phyloP scores from a whole-genome alignment of 495 filamentous ascomycete genomes.

The Cryomyces antarcticus region DNA sequence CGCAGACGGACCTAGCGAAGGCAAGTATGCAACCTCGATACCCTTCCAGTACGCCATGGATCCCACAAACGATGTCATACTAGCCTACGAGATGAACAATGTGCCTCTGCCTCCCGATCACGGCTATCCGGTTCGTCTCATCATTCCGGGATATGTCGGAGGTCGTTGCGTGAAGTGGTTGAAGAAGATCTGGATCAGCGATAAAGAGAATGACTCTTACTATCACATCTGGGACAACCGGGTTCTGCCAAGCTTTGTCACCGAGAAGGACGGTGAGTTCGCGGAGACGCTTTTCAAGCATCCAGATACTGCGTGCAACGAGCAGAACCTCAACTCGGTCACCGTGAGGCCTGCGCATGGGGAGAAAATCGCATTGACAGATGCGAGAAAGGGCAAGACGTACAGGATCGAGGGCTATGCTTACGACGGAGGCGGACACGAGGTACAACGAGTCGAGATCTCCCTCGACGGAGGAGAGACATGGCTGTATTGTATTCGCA shows the following conservation, averaged over 20 bases:
- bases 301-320: conserved; percentile 10
- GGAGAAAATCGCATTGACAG: conserved; percentile 10
- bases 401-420: conserved; percentile 32
- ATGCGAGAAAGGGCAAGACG: conserved; percentile 7
- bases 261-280: conserved; percentile 14
- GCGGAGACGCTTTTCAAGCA: conserved; percentile 10
- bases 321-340: conserved; percentile 9
- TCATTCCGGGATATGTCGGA: conserved; percentile 10
- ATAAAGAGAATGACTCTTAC: conserved; percentile 11
- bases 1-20: conserved; percentile 7
- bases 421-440: conserved; percentile 30
- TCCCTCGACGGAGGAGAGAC: conserved; percentile 9
- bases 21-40: conserved; percentile 10
- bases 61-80: conserved; percentile 7
- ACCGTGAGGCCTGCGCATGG: conserved; percentile 12
- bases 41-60: conserved; percentile 10
- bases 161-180: conserved; percentile 10
- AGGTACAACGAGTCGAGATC: conserved; percentile 10
- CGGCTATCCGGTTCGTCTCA: conserved; percentile 8
- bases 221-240: conserved; percentile 21
- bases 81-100: conserved; percentile 11
- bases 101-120: conserved; percentile 9
- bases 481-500: conserved; percentile 10
- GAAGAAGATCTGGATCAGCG: conserved; percentile 7
- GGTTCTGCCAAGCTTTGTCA: conserved; percentile 11